Percentiles rank a stretch among this genome's conserved stretches.
These are phyloP conservation scores for Heterobasidion annosum DNA, from an alignment of 1,284 basidiomycete species.

Conservation along the genomic window DNA sequence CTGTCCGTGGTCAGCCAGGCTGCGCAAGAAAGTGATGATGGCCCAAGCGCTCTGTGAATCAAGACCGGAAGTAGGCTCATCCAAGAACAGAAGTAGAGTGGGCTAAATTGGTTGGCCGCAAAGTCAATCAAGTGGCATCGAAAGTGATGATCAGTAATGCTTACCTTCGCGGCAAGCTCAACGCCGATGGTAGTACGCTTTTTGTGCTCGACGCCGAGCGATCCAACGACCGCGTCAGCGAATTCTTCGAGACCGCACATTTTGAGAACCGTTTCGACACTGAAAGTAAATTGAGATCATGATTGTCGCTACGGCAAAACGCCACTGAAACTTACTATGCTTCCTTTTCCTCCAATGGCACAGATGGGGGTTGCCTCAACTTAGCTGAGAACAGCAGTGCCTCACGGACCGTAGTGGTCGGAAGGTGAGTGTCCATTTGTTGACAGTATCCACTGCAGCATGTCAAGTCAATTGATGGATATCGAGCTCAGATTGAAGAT, in stretches of 20 bases:
- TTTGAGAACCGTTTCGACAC: slow-evolving; percentile 70
- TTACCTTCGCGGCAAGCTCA: slow-evolving; percentile 66
- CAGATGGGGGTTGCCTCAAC: slow-evolving; percentile 66
- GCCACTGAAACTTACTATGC: slow-evolving; percentile 44
- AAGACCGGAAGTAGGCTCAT: slow-evolving; percentile 1
- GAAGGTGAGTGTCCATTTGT: slow-evolving; percentile 75
- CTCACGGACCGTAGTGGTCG: slow-evolving; percentile 73
- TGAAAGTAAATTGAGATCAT: slow-evolving; percentile 15
- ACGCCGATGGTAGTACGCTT: slow-evolving; percentile 82
- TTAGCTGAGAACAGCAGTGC: slow-evolving; percentile 78
- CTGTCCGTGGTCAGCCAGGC: slow-evolving; percentile 78
- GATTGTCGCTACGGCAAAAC: not conserved
- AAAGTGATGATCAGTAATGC: not conserved
- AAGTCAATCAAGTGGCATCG: slow-evolving; percentile 2
- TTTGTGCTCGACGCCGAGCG: slow-evolving; percentile 66
- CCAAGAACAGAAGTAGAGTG: slow-evolving; percentile 60
- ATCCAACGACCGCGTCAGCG: slow-evolving; percentile 71
- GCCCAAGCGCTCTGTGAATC: slow-evolving; percentile 3
- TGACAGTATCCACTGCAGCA: slow-evolving; percentile 59
- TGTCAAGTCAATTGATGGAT: slow-evolving; percentile 2
- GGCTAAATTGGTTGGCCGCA: slow-evolving; percentile 25
- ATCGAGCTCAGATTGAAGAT: not conserved
- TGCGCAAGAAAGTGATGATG: slow-evolving; percentile 41
- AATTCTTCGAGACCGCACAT: slow-evolving; percentile 71
- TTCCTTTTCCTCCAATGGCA: slow-evolving; percentile 67